phyloP scores from a whole-genome alignment of 352 stramenopile species.

The Phytopythium helicoides region DNA sequence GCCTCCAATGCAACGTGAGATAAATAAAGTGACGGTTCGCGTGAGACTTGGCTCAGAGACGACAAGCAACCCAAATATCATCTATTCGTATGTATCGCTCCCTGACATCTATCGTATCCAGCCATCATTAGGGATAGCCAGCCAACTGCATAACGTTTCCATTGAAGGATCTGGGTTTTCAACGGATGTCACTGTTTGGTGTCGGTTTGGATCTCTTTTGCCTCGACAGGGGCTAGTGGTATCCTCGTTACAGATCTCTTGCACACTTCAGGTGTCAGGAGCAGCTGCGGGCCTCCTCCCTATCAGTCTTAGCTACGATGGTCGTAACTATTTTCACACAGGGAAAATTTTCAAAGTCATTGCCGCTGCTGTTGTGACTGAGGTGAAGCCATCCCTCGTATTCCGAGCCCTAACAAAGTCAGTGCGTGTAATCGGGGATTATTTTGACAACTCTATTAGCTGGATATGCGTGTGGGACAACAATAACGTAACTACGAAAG shows the following conservation, averaged over 20 bases:
- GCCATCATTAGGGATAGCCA: conserved; percentile 24
- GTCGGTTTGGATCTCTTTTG: not conserved
- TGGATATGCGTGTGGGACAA: conserved; percentile 28
- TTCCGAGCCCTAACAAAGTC: conserved; percentile 17
- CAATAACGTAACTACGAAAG: conserved; percentile 26
- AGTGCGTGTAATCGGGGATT: conserved; percentile 18
- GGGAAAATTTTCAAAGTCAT: conserved; percentile 29
- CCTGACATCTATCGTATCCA: conserved; percentile 23
- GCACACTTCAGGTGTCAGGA: no score
- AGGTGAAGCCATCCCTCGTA: conserved; percentile 16
- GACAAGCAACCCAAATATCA: not conserved
- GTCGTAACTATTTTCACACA: conserved; percentile 24
- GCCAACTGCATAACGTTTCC: conserved; percentile 13
- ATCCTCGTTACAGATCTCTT: no score
- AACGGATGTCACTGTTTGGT: not conserved
- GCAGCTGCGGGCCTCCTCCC: no score
- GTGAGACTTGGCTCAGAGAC: conserved; percentile 27
- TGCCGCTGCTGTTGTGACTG: conserved; percentile 14
- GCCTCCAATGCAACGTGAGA: conserved; percentile 23
- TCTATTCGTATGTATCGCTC: conserved; percentile 28
- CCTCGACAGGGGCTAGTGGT: not conserved
- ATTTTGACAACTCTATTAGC: conserved; percentile 15
- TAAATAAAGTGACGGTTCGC: conserved; percentile 10
- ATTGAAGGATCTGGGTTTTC: conserved; percentile 12
- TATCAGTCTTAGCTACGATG: conserved; percentile 29